Evolutionary conservation across 2,329 filamentous ascomycete genomes (phyloP), one percentile per base, ranked within the genome.

Genomic region (Talaromyces atroroseus): DNA sequence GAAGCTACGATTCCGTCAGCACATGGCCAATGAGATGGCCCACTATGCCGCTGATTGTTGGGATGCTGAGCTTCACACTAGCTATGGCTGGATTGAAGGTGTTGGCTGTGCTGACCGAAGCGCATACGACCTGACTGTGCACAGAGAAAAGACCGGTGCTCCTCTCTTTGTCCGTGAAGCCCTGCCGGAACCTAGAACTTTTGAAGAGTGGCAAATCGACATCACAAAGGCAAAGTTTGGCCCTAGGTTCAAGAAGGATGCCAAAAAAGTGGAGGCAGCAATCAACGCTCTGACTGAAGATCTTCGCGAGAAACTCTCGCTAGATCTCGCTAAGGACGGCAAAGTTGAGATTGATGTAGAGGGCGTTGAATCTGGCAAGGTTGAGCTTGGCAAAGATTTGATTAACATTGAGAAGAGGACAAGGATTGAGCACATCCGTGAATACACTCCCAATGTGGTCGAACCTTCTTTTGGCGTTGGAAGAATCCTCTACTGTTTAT

Each of bases 401-500:
- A 79, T 99, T 69, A 83, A 80, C 58, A 90, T 97, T 64, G 89
- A 92, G 77, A 91, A 89, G 77, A 84, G 86, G 65, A 95, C 87
- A 64, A 82, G 90, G 61, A 82, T 85, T 3, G 90, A 96, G 74
- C 87, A 95, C 70, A 84, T 86, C 58, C 84, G 94, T 66, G 92
- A 96, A 72, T 99, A 90, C 77, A 95, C 88, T 0, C 92, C 92
- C 59, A 96, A 96, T 69, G 91, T 95, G 49, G 95, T 97, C 65
- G 94, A 99, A 78, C 94, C 92, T 1, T 97, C 92, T 0, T 99
- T 97, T 67, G 92, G 92, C 79, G 95, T 97, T 68, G 94, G 92
- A 59, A 85, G 92, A 65, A 96, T 97, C 61, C 79, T 97, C 58
- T 97, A 96, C 79, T 86, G 88, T 59, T 78, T 99, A 66, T 88